These are phyloP conservation scores for Sclerotinia spermophila DNA, from an alignment of 2,329 filamentous ascomycete species.

Conservation along the genomic window DNA sequence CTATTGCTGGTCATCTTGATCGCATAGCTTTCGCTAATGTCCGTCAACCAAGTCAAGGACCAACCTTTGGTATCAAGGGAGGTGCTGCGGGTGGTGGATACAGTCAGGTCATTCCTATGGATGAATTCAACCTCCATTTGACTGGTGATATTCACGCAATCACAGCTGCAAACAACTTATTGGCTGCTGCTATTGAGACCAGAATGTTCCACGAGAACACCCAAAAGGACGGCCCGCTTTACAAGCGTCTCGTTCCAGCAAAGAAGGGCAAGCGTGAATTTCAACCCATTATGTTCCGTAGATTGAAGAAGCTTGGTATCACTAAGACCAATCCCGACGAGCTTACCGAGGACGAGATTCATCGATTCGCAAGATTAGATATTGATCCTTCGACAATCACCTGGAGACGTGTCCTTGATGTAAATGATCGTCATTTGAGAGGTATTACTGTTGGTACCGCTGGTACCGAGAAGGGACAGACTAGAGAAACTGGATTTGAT, in stretches of 20 bases:
- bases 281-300: constrained; percentile 84
- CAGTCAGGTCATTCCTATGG: constrained; percentile 99
- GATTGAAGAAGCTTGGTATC: constrained; percentile 93
- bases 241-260: constrained; percentile 77
- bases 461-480: constrained; percentile 84
- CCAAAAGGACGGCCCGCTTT: constrained; percentile 85
- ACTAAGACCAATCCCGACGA: constrained; percentile 91
- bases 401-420: constrained; percentile 92
- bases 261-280: constrained; percentile 91
- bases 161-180: constrained; percentile 92
- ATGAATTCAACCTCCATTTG: constrained; percentile 97
- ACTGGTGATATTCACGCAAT: constrained; percentile 98
- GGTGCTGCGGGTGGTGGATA: constrained; percentile 96
- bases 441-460: constrained; percentile 86
- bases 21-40: constrained; percentile 94
- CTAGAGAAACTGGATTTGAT: constrained; percentile 88
- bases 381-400: constrained; percentile 97
- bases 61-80: constrained; percentile 98
- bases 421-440: constrained; percentile 92
- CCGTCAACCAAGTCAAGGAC: constrained; percentile 92
- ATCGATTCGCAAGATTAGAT: constrained; percentile 84
- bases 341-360: constrained; percentile 84
- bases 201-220: constrained; percentile 98
- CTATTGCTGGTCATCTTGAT: constrained; percentile 81
- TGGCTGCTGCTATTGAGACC: constrained; percentile 94